Evolutionary conservation across 441 rosid species (phyloP).

Genomic region (Gossypium davidsonii): DNA sequence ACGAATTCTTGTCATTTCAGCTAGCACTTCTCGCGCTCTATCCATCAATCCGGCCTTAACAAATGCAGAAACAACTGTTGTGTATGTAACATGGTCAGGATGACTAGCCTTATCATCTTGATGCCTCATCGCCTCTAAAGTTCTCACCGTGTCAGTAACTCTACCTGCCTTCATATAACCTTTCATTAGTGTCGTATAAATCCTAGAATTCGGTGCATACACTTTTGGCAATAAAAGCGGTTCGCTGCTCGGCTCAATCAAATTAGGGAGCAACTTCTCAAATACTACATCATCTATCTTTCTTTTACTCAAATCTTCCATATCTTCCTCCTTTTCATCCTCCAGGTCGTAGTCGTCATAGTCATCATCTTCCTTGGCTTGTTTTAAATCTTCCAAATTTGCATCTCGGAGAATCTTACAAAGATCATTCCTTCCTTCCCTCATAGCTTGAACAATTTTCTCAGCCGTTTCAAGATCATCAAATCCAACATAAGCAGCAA

Average conservation of each 20-base stretch:
- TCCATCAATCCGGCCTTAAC: slow-evolving; percentile 79
- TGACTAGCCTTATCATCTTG: slow-evolving; percentile 62
- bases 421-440: slow-evolving; percentile 76
- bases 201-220: slow-evolving; percentile 52
- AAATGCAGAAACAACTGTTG: slow-evolving; percentile 82
- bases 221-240: slow-evolving; percentile 60
- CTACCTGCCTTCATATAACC: slow-evolving; percentile 88
- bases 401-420: slow-evolving; percentile 67
- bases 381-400: slow-evolving; percentile 32
- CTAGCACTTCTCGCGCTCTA: slow-evolving; percentile 70
- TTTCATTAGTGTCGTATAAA: slow-evolving; percentile 88
- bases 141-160: slow-evolving; percentile 58
- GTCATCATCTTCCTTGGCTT: slow-evolving; percentile 15
- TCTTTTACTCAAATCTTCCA: slow-evolving; percentile 7
- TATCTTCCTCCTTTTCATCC: slow-evolving; percentile 20
- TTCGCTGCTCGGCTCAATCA: slow-evolving; percentile 29
- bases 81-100: slow-evolving; percentile 84
- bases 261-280: slow-evolving; percentile 65
- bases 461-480: slow-evolving; percentile 71
- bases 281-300: slow-evolving; percentile 33
- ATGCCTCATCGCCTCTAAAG: slow-evolving; percentile 81
- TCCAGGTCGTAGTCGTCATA: slow-evolving; percentile 25
- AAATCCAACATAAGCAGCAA: slow-evolving; percentile 91
- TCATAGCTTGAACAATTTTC: slow-evolving; percentile 80
- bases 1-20: slow-evolving; percentile 72